These are phyloP conservation scores for Geotrichum restrictum DNA, from an alignment of 1,139 yeast genomes.

Conservation along the genomic window DNA sequence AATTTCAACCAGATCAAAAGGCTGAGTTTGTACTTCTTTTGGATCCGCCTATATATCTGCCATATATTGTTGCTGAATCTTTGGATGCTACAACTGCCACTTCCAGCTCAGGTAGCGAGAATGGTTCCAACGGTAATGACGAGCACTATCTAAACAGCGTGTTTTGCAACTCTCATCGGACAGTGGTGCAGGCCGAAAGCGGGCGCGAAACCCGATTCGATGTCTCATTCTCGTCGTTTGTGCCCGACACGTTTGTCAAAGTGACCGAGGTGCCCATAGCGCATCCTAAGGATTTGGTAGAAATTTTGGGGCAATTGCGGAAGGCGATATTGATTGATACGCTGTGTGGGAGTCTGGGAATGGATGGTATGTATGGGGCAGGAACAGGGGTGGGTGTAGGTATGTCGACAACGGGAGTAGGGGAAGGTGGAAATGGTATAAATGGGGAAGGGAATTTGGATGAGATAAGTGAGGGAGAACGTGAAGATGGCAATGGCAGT, in stretches of 20 bases:
- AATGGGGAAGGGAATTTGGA: not conserved
- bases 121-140: not conserved
- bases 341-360: conserved; percentile 15
- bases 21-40: conserved; percentile 35
- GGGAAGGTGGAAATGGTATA: not conserved
- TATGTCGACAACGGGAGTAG: no score
- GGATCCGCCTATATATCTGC: conserved; percentile 35
- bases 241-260: conserved; percentile 33
- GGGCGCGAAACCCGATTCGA: conserved; percentile 26
- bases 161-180: conserved; percentile 18
- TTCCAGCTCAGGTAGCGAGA: not conserved
- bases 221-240: conserved; percentile 31
- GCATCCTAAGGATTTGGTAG: conserved; percentile 33
- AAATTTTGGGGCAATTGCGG: conserved; percentile 25
- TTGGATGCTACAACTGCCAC: conserved; percentile 25
- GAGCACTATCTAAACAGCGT: conserved; percentile 15
- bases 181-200: conserved; percentile 18
- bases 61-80: conserved; percentile 28
- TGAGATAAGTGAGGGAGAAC: no score
- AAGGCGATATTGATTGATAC: conserved; percentile 19
- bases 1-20: conserved; percentile 28
- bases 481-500: not conserved
- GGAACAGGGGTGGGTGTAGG: not conserved
- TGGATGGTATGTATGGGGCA: not conserved
- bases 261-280: conserved; percentile 35